Base-by-base conservation (phyloP, 2,329 filamentous ascomycete genomes). In the Cryphonectria naterciae region DNA sequence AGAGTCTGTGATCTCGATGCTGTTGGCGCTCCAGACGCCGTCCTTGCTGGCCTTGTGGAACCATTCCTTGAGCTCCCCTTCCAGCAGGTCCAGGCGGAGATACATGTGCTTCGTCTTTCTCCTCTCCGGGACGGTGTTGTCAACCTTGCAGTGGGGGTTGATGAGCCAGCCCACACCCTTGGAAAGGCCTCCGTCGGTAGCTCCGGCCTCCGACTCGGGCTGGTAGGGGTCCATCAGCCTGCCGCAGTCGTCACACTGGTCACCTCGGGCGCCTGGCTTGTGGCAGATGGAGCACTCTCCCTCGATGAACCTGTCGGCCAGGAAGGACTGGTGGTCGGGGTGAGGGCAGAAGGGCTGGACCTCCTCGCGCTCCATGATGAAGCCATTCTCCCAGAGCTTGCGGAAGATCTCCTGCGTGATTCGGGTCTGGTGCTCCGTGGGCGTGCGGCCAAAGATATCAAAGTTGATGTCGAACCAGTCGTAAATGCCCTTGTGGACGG, bases 401-500 rank as follows among this genome's bases (percentile, higher is more conserved):
- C 86, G 84, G 82, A 98, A 98, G 75, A 98, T 95, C 74, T 93
- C 89, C 82, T 98, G 96, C 13, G 95, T 93, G 76, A 99, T 98
- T 75, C 94, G 89, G 32, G 94, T 98, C 82, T 98, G 96, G 77
- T 96, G 89, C 68, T 88, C 83, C 25, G 95, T 98, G 3, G 95
- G 94, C 6, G 96, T 98, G 72, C 95, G 92, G 73, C 95, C 96
- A 79, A 98, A 99, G 81, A 95, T 91, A 83, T 98, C 95, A 79
- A 98, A 98, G 71, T 88, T 91, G 78, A 98, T 95, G 78, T 94
- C 90, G 84, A 99, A 99, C 94, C 95, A 98, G 80, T 97, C 89
- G 82, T 98, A 98, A 75, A 98, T 92, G 65, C 92, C 93, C 77
- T 94, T 90, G 83, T 98, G 95, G 71, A 97, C 90, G 77, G 89